These are phyloP conservation scores for Psilocybe azurescens DNA, from an alignment of 768 basidiomycete genomes.

Conservation along the genomic window DNA sequence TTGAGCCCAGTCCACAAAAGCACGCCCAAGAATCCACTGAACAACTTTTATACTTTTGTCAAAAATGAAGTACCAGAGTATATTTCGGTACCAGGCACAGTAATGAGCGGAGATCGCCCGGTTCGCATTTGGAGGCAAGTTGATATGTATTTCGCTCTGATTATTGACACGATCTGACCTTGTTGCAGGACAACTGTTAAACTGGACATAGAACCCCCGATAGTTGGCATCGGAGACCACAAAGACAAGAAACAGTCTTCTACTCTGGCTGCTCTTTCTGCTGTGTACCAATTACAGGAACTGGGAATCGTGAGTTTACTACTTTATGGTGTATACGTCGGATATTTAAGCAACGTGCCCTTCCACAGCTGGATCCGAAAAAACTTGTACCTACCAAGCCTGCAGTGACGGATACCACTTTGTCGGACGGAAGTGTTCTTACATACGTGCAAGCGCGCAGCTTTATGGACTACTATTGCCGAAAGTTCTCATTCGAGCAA, in stretches of 20 bases:
- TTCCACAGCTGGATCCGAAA: conserved; percentile 41
- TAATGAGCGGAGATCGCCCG: conserved; percentile 26
- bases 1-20: conserved; percentile 36
- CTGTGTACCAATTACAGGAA: conserved; percentile 70
- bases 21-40: conserved; percentile 46
- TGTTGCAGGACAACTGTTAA: conserved; percentile 44
- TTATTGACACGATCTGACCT: neutral
- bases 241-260: conserved; percentile 66
- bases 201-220: conserved; percentile 39
- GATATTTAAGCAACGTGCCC: neutral
- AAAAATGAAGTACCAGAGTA: conserved; percentile 36
- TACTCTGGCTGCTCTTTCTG: conserved; percentile 77
- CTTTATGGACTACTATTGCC: conserved; percentile 97
- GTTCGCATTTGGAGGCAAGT: conserved; percentile 51
- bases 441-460: conserved; percentile 75
- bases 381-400: conserved; percentile 29
- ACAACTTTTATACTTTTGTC: conserved; percentile 40
- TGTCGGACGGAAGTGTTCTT: conserved; percentile 71
- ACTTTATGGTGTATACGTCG: neutral
- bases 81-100: conserved; percentile 33
- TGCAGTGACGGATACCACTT: conserved; percentile 26
- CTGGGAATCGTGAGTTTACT: conserved; percentile 62
- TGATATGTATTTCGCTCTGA: neutral
- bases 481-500: conserved; percentile 71
- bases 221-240: conserved; percentile 70